phyloP scores from a whole-genome alignment of 768 basidiomycete genomes.

The Russula sp. region DNA sequence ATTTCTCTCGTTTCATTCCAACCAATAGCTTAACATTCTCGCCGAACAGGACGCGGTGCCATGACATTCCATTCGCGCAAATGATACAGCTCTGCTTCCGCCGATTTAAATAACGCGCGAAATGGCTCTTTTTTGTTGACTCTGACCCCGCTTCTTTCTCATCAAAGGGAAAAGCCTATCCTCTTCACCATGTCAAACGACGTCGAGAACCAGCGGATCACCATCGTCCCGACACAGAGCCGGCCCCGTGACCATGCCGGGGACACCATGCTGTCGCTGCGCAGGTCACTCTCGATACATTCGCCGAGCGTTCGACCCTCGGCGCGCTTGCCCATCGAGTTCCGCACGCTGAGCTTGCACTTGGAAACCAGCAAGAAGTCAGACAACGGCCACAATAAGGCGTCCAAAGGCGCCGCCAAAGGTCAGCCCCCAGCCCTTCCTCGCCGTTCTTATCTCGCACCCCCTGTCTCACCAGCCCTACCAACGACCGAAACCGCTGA shows the following conservation, averaged over 20 bases:
- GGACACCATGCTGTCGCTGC: neutral
- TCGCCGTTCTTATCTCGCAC: no score
- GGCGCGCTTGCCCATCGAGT: slow-evolving; percentile 19
- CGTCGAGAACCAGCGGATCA: slow-evolving; percentile 9
- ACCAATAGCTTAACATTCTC: slow-evolving; percentile 6
- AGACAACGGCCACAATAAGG: neutral
- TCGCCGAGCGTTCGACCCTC: slow-evolving; percentile 2
- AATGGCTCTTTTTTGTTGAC: neutral
- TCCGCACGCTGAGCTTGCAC: slow-evolving; percentile 20
- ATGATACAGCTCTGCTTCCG: no score
- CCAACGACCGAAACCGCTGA: no score
- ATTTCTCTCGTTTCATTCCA: neutral
- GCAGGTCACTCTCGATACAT: slow-evolving; percentile 7
- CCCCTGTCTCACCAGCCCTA: neutral
- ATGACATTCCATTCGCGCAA: no score
- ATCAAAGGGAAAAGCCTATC: neutral
- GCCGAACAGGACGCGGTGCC: neutral
- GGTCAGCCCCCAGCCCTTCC: neutral
- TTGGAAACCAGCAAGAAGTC: neutral
- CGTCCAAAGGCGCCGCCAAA: slow-evolving; percentile 2
- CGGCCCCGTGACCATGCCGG: neutral
- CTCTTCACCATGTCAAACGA: slow-evolving; percentile 1
- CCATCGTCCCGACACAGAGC: neutral
- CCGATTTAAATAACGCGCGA: neutral
- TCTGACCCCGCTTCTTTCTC: neutral